Conservation (phyloP, 1,284 basidiomycete species). For the Leccinum insigne region DNA sequence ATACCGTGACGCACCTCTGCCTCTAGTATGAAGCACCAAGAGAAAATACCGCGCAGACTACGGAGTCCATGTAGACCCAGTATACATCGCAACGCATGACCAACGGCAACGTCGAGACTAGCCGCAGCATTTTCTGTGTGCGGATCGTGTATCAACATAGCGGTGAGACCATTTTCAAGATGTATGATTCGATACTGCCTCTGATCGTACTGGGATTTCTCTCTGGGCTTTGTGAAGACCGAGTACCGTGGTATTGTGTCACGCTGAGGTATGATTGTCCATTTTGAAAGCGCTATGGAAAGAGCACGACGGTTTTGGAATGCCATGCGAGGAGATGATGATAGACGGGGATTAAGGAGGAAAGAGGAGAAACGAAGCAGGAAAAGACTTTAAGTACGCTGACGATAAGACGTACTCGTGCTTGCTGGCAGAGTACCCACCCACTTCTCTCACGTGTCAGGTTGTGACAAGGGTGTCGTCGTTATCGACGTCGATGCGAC, state of each 20-base stretch:
- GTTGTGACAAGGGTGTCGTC: not conserved
- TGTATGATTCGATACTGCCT: constrained; percentile 81
- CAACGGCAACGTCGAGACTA: constrained; percentile 94
- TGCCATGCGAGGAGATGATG: not conserved
- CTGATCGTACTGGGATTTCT: constrained; percentile 78
- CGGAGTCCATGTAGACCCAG: too few relatives aligned
- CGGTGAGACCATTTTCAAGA: constrained; percentile 88
- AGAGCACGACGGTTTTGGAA: constrained; percentile 17
- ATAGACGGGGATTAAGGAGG: constrained; percentile 9
- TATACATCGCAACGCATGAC: constrained; percentile 49
- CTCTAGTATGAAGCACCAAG: too few relatives aligned
- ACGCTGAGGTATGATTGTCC: constrained; percentile 20
- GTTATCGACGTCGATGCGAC: not conserved
- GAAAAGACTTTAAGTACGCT: not conserved
- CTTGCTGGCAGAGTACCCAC: constrained; percentile 14
- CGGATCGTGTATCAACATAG: constrained; percentile 83
- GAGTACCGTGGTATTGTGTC: constrained; percentile 41
- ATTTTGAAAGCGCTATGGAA: constrained; percentile 25
- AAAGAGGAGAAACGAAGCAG: constrained; percentile 15
- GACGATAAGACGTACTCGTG: not conserved
- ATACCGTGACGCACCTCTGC: too few relatives aligned
- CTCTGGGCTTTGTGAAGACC: constrained; percentile 67
- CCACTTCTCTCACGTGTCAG: constrained; percentile 23
- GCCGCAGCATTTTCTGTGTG: constrained; percentile 95
- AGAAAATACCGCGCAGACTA: too few relatives aligned